These are phyloP conservation scores for Erythrophleum fordii DNA, from an alignment of 306 rosid genomes.

Conservation along the genomic window DNA sequence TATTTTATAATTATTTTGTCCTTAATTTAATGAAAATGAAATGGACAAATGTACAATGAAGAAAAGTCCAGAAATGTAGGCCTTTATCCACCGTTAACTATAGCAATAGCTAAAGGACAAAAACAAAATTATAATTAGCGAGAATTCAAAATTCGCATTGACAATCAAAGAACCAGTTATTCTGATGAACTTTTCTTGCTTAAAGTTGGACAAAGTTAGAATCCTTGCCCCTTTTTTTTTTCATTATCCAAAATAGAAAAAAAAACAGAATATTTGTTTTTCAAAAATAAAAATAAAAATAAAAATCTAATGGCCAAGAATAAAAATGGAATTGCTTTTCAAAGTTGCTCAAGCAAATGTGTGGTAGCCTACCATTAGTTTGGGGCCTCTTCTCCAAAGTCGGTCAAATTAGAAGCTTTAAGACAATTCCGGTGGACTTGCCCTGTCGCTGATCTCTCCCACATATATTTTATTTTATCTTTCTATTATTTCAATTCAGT, in stretches of 20 bases:
- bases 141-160: background rate
- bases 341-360: background rate
- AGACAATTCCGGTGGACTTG: background rate
- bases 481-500: background rate
- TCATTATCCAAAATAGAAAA: background rate
- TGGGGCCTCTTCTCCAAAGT: background rate
- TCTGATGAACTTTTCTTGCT: background rate
- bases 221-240: background rate
- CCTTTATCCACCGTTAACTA: background rate
- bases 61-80: background rate
- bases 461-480: background rate
- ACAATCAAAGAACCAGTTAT: background rate
- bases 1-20: no score
- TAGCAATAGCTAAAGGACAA: background rate
- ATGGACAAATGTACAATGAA: no score
- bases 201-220: background rate
- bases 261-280: background rate
- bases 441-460: constrained; percentile 23
- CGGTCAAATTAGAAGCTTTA: constrained; percentile 29
- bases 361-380: background rate
- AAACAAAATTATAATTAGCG: background rate
- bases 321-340: background rate
- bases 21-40: no score
- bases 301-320: no score
- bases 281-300: background rate